Evolutionary conservation across 495 filamentous ascomycete species (phyloP), one percentile per base, ranked within the genome.

Genomic region (Thermothielavioides terrestris): DNA sequence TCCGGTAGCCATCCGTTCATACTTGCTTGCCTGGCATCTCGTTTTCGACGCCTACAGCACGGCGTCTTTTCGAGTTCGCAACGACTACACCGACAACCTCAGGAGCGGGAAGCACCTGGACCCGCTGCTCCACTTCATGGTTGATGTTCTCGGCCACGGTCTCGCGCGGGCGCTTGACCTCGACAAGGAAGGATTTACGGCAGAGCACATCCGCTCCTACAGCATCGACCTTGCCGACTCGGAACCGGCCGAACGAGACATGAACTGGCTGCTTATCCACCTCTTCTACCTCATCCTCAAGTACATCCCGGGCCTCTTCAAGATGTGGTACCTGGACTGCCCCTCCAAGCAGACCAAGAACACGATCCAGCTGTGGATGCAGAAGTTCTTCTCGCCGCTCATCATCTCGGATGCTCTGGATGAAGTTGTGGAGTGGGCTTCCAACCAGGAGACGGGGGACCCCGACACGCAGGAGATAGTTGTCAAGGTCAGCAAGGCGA

Each of bases 21-120:
- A 95, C 61, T 75, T 97, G n/a, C 69, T 95, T 23, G 85, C 89
- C 34, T 97, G 92, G 92, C 79, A 88, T 49, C 69, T 97, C 12
- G 78, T 95, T 3, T 96, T 94, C 60, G 89, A 92, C 57, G 85
- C 89, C 50, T 92, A 92, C 61, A 70, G 76, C 41, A 81, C 83
- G 36, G 80, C 89, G 6, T 89, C 89, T 4, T 81, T 83, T 61
- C 83, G 86, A 58, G 81, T 95, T 9, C 83, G 85, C 57, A 77
- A 75, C 39, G 81, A 89, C 57, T 99, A 97, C 60, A 74, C 78
- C 0, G 73, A 83, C 4, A 77, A 80, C 27, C 76, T 96, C 47
- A 89, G 87, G 62, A 78, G 86, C 25, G 84, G 83, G 14, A 72
- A 81, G 15, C 84, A 83, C 42, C 61, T 91, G 2, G 65, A 71